Evolutionary conservation across 2,329 filamentous ascomycete genomes (phyloP), one percentile per base, ranked within the genome.

Genomic region (Ophiostoma australiae): DNA sequence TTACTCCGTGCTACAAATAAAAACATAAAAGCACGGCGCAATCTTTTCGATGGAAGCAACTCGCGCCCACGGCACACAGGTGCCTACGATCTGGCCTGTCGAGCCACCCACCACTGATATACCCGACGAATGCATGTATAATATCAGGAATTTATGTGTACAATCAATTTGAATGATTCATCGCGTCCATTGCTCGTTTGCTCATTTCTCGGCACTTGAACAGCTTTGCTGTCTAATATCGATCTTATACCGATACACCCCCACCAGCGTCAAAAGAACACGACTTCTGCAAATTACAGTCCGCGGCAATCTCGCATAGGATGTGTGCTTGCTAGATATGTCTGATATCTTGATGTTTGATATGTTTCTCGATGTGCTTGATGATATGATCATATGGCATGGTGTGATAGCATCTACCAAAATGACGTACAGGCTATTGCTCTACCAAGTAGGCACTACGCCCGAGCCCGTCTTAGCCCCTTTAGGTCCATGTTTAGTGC

Each of bases 341-440:
- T 8, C 10, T 39, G 37, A 11, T 39, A 11, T 39, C 37, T 39
- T 39, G n/a, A 11, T 39, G 37, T 11, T 11, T 11, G 37, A 39
- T 39, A 39, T 39, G 15, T 44, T 5, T 6, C 2, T 44, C 13
- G 8, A 39, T 44, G 41, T 44, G 13, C 3, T 17, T 15, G 4
- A 17, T 44, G 41, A 44, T 44, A 17, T 44, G 41, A 44, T 44
- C 5, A 44, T 6, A 48, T 48, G 41, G 44, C 20, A 39, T 11
- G 10, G 13, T 39, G 37, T 39, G 37, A 48, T 48, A 17, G 7
- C 44, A 20, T 48, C 8, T 23, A 17, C 52, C 52, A 58, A 58
- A 61, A 61, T 61, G 55, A 61, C 55, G 55, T 61, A 63, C 58
- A 63, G 23, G 52, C 52, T n/a, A 58, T 58, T 31, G 23, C 52